phyloP scores from a whole-genome alignment of 495 filamentous ascomycete genomes.

The Neurospora sp. region DNA sequence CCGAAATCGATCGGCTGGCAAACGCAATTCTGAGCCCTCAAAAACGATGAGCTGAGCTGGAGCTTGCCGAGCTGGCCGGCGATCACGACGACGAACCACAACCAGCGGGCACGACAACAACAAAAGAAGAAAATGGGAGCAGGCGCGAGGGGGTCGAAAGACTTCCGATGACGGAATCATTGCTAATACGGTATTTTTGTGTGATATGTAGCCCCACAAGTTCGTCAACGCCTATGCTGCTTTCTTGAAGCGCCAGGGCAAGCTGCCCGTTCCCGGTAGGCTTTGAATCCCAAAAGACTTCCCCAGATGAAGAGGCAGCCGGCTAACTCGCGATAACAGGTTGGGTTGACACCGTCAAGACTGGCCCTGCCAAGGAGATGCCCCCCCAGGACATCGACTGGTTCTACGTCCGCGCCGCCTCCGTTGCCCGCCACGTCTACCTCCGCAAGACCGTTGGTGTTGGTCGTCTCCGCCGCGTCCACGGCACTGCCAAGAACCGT shows the following conservation, averaged over 20 bases:
- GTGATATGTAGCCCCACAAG: conserved; percentile 63
- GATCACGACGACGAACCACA: conserved; percentile 7
- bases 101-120: conserved; percentile 14
- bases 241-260: conserved; percentile 98
- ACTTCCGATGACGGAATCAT: conserved; percentile 49
- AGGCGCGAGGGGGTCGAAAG: conserved; percentile 50
- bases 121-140: conserved; percentile 30
- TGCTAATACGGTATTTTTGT: conserved; percentile 40
- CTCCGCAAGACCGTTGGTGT: conserved; percentile 98
- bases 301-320: conserved; percentile 4
- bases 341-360: conserved; percentile 99
- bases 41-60: conserved; percentile 3
- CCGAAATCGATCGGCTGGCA: conserved; percentile 6
- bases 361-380: conserved; percentile 87
- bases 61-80: conserved; percentile 13
- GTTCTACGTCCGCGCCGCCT: conserved; percentile 97
- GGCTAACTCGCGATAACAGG: conserved; percentile 33
- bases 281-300: conserved; percentile 6
- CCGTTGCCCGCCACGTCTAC: conserved; percentile 96
- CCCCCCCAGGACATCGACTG: conserved; percentile 95
- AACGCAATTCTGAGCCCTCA: conserved; percentile 4
- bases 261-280: conserved; percentile 89
- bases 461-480: conserved; percentile 66
- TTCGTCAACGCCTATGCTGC: conserved; percentile 90
- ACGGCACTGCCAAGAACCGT: conserved; percentile 95